Percentiles rank a stretch among this genome's conserved stretches.
phyloP scores from a whole-genome alignment of 2,329 filamentous ascomycete genomes.

The Epichloe uncinata region DNA sequence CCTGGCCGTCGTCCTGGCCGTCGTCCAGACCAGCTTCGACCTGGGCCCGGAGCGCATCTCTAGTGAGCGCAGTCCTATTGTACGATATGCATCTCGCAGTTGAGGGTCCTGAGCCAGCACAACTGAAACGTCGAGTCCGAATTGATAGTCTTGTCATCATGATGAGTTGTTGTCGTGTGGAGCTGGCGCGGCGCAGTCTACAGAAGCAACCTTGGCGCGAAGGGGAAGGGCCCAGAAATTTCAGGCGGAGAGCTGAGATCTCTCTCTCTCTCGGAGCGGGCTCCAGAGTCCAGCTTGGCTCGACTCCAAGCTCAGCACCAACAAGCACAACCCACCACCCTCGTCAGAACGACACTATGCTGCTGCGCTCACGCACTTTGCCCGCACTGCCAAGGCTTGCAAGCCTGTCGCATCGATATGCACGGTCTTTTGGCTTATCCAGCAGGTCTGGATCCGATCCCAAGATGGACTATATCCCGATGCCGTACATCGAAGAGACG shows the following conservation, averaged over 20 bases:
- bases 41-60: conserved; percentile 17
- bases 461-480: conserved; percentile 32
- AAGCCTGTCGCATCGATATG: conserved; percentile 20
- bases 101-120: conserved; percentile 1
- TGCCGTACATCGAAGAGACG: conserved; percentile 43
- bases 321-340: conserved; percentile 1
- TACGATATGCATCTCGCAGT: conserved; percentile 20
- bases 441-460: conserved; percentile 17
- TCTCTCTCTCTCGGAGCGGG: background rate
- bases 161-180: background rate
- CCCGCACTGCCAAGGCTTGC: conserved; percentile 16
- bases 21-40: conserved; percentile 20
- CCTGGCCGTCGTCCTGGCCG: conserved; percentile 15
- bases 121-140: conserved; percentile 10
- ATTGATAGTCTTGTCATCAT: conserved; percentile 1
- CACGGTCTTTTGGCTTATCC: conserved; percentile 31
- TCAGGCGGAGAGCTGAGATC: conserved; percentile 1
- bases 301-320: background rate
- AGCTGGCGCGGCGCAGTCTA: background rate
- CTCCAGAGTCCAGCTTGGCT: background rate
- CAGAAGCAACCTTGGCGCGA: background rate
- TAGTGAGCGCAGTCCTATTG: conserved; percentile 16
- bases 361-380: conserved; percentile 18
- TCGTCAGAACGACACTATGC: conserved; percentile 11
- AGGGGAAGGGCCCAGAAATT: background rate